Percentiles rank a stretch among this genome's conserved stretches.
phyloP scores from a whole-genome alignment of 208 protist species.

The Wallacemonas rigidus region DNA sequence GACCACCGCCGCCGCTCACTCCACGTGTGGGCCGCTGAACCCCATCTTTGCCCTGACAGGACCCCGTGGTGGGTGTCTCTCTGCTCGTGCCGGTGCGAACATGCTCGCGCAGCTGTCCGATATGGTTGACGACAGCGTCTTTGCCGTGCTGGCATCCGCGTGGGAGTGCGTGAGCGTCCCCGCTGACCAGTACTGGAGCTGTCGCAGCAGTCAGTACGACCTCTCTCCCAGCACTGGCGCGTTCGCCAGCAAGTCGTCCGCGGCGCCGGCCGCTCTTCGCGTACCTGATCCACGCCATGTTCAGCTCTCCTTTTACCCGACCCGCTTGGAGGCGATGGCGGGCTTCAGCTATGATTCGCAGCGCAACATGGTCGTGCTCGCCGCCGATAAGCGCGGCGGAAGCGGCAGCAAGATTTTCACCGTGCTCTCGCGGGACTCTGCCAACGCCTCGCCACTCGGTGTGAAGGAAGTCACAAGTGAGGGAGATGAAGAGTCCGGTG shows the following conservation, averaged over 20 bases:
- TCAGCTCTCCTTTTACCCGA: slow-evolving; percentile 57
- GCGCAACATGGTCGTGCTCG: slow-evolving; percentile 45
- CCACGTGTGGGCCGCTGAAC: slow-evolving; percentile 38
- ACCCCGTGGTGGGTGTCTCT: slow-evolving; percentile 54
- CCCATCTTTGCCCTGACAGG: slow-evolving; percentile 67
- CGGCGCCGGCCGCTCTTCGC: slow-evolving; percentile 3
- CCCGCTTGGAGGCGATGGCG: slow-evolving; percentile 58
- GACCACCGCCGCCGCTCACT: not conserved
- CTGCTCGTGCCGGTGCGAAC: slow-evolving; percentile 17
- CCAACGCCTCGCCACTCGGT: too few relatives aligned
- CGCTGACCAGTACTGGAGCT: slow-evolving; percentile 68
- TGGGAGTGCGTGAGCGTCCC: slow-evolving; percentile 59
- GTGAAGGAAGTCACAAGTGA: not conserved
- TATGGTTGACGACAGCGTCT: slow-evolving; percentile 37
- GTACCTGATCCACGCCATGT: slow-evolving; percentile 53
- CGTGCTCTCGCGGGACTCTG: slow-evolving; percentile 32
- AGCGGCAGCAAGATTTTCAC: slow-evolving; percentile 76
- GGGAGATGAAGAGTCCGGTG: not conserved
- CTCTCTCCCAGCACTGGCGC: not conserved
- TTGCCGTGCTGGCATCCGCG: slow-evolving; percentile 36
- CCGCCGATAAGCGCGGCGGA: slow-evolving; percentile 44
- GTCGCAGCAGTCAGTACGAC: slow-evolving; percentile 19
- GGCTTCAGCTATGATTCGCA: slow-evolving; percentile 47
- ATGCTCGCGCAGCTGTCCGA: slow-evolving; percentile 24
- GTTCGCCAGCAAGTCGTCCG: not conserved